phyloP scores from a whole-genome alignment of 129 eudicot species.

The Flaveria linearis region DNA sequence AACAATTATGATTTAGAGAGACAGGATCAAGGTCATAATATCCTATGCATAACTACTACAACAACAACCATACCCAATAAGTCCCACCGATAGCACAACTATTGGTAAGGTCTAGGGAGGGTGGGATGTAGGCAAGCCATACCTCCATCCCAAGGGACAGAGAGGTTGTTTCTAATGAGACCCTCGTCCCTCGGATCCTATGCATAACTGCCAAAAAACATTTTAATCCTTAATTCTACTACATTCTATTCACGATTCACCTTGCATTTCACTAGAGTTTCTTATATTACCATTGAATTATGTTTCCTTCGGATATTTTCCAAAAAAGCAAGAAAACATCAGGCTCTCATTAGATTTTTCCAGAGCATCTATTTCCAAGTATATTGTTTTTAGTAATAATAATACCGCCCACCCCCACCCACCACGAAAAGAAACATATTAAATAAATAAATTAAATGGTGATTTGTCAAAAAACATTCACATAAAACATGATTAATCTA shows the following conservation, averaged over 20 bases:
- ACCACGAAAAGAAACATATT: too few species aligned
- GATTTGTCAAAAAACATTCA: not conserved
- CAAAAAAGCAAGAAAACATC: not conserved
- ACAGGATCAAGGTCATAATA: not conserved
- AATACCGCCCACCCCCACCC: not conserved
- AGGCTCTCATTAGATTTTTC: not conserved
- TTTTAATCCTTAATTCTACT: not conserved
- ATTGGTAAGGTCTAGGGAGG: too few species aligned
- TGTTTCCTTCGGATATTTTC: not conserved
- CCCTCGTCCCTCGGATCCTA: not conserved
- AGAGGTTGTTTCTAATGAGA: too few species aligned
- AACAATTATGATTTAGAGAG: slow-evolving; percentile 1
- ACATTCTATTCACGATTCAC: not conserved
- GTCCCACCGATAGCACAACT: too few species aligned
- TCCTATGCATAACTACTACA: not conserved
- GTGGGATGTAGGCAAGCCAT: too few species aligned
- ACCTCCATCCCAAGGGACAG: too few species aligned
- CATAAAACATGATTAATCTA: not conserved
- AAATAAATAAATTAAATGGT: not conserved
- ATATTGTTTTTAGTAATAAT: not conserved
- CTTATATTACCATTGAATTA: not conserved
- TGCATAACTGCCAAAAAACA: not conserved
- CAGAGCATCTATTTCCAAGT: not conserved
- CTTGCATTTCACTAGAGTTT: not conserved
- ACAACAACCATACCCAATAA: too few species aligned